Percentiles rank a stretch among this genome's conserved stretches.
These are phyloP conservation scores for Leccinum subrobustum DNA, from an alignment of 1,284 basidiomycete genomes.

Conservation along the genomic window DNA sequence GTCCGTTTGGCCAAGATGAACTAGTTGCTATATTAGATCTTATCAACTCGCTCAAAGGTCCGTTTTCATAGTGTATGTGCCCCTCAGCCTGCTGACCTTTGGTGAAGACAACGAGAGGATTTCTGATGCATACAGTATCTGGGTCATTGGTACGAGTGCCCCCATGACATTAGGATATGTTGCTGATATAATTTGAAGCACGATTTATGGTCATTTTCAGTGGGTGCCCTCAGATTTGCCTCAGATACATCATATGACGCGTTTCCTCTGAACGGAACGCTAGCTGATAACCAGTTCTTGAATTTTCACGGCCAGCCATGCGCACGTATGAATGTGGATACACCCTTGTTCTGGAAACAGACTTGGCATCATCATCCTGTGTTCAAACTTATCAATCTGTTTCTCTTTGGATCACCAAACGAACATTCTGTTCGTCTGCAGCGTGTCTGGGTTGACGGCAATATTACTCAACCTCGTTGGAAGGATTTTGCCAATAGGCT, in stretches of 20 bases:
- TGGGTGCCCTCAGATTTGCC: too few species aligned
- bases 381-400: constrained; percentile 8
- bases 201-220: too few species aligned
- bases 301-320: constrained; percentile 16
- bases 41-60: constrained; percentile 22
- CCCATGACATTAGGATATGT: too few species aligned
- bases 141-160: constrained; percentile 16
- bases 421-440: constrained; percentile 16
- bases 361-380: constrained; percentile 5
- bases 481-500: constrained; percentile 41
- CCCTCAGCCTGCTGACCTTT: background rate
- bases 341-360: constrained; percentile 6
- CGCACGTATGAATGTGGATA: constrained; percentile 18
- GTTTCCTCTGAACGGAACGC: background rate
- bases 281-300: constrained; percentile 20
- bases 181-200: too few species aligned
- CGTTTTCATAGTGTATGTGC: constrained; percentile 5
- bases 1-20: constrained; percentile 16
- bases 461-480: constrained; percentile 25
- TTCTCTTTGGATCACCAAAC: constrained; percentile 16
- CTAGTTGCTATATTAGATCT: constrained; percentile 13
- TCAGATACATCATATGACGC: background rate
- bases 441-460: constrained; percentile 25
- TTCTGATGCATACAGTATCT: constrained; percentile 13
- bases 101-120: constrained; percentile 6